phyloP scores from a whole-genome alignment of 495 filamentous ascomycete species.

The Xylaria castorea region DNA sequence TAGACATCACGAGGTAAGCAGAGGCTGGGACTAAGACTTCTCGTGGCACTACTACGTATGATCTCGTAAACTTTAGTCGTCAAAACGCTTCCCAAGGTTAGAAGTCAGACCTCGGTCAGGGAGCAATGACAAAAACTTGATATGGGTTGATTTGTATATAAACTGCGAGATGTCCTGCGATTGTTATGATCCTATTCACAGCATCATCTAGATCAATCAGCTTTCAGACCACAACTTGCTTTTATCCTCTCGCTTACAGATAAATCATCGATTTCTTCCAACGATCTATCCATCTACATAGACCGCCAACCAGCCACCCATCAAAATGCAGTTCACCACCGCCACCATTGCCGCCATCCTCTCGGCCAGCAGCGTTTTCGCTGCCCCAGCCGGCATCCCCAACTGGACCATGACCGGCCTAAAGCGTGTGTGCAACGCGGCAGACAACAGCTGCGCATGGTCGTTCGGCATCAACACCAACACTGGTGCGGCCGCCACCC shows the following conservation, averaged over 20 bases:
- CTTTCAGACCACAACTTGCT: background rate
- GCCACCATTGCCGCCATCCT: slow-evolving; percentile 41
- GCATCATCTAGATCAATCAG: slow-evolving; percentile 20
- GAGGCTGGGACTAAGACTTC: slow-evolving; percentile 23
- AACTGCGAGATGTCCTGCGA: background rate
- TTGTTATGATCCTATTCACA: slow-evolving; percentile 7
- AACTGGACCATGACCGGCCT: slow-evolving; percentile 50
- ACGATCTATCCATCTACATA: slow-evolving; percentile 28
- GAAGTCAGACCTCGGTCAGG: background rate
- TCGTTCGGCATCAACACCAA: slow-evolving; percentile 51
- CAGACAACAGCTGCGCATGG: slow-evolving; percentile 51
- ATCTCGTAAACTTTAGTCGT: background rate
- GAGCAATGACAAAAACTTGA: slow-evolving; percentile 1
- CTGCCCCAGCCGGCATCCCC: slow-evolving; percentile 38
- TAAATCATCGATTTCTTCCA: background rate
- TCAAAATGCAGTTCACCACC: slow-evolving; percentile 53
- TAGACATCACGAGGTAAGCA: slow-evolving; percentile 29
- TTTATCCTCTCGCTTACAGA: background rate
- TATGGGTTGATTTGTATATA: slow-evolving; percentile 20
- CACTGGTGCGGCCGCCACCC: slow-evolving; percentile 26
- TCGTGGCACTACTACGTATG: slow-evolving; percentile 4
- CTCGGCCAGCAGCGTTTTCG: slow-evolving; percentile 46
- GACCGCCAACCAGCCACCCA: slow-evolving; percentile 29
- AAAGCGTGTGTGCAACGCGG: slow-evolving; percentile 51
- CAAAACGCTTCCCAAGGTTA: background rate